Evolutionary conservation across 257 asterid genomes (phyloP).

Genomic region (Linaria vulgaris): DNA sequence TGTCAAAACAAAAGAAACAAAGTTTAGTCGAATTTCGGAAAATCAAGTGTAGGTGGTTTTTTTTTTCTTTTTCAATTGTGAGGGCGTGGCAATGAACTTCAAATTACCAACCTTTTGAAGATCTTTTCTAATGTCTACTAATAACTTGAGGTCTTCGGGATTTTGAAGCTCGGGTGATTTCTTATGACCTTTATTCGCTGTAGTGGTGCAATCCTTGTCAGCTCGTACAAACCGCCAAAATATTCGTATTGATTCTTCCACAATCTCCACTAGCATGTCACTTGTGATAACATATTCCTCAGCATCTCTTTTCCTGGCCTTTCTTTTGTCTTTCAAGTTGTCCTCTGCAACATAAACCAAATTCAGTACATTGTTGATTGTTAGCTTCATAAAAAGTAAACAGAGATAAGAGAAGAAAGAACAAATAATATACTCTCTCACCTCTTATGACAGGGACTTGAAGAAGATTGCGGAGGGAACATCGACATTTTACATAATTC

Average conservation of each 20-base stretch:
- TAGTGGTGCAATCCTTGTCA: constrained; percentile 58
- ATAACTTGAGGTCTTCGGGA: constrained; percentile 52
- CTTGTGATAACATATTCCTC: constrained; percentile 57
- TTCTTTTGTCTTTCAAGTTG: constrained; percentile 47
- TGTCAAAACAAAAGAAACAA: constrained; percentile 6
- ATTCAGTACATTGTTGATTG: too few relatives aligned
- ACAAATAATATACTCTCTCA: constrained; percentile 17
- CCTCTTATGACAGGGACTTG: constrained; percentile 90
- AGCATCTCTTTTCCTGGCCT: constrained; percentile 35
- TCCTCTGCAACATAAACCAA: constrained; percentile 52
- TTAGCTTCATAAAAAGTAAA: too few relatives aligned
- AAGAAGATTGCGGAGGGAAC: constrained; percentile 69
- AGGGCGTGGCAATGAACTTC: too few relatives aligned
- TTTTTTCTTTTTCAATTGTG: too few relatives aligned
- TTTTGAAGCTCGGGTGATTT: constrained; percentile 40
- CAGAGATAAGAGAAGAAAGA: background rate
- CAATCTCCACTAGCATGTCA: constrained; percentile 79
- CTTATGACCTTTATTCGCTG: constrained; percentile 26
- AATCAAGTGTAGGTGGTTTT: too few relatives aligned
- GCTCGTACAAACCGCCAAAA: constrained; percentile 84
- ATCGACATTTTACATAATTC: constrained; percentile 60
- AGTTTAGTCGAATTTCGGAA: too few relatives aligned
- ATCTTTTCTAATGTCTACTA: constrained; percentile 45
- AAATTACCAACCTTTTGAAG: constrained; percentile 63
- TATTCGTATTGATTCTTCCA: constrained; percentile 89